Evolutionary conservation across 805 yeast genomes (phyloP).

Genomic region (Sugiyamaella marilandica): DNA sequence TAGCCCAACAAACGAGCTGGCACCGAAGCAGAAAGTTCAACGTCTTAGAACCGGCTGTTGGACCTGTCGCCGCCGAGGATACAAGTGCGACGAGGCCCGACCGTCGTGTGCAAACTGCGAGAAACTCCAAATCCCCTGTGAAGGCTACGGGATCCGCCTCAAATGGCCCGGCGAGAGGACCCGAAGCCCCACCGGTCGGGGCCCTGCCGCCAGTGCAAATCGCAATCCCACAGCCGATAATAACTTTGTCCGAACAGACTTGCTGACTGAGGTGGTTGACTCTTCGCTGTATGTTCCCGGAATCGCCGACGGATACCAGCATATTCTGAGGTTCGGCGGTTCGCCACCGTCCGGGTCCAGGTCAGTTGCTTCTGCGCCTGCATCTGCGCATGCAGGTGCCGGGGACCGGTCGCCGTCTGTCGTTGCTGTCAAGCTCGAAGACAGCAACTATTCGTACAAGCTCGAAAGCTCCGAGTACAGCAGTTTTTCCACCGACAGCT

Average conservation of each 20-base stretch:
- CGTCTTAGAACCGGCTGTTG: slow-evolving; percentile 26
- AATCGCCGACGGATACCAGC: slow-evolving; percentile 3
- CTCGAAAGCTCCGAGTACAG: not conserved
- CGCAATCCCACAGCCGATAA: not conserved
- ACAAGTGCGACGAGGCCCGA: slow-evolving; percentile 26
- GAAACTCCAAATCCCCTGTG: slow-evolving; percentile 18
- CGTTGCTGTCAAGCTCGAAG: not conserved
- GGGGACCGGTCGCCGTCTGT: not conserved
- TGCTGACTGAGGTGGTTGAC: slow-evolving; percentile 4
- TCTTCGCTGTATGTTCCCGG: slow-evolving; percentile 7
- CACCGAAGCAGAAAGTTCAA: slow-evolving; percentile 19
- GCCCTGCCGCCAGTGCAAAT: not conserved
- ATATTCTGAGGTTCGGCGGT: slow-evolving; percentile 4
- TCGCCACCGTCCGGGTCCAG: not conserved
- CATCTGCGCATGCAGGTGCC: not conserved
- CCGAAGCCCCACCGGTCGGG: slow-evolving; percentile 5
- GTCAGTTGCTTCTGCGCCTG: not conserved
- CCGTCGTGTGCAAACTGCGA: slow-evolving; percentile 24
- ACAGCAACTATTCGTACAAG: not conserved
- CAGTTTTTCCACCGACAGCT: not conserved
- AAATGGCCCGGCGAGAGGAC: slow-evolving; percentile 25
- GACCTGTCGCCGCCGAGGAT: slow-evolving; percentile 25
- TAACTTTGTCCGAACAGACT: not conserved
- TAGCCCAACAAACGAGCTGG: slow-evolving; percentile 1
- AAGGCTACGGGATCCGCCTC: slow-evolving; percentile 25